Evolutionary conservation across 345 rosid genomes (phyloP), one percentile per base, ranked within the genome.

Genomic region (Xanthoceras sorbifolium): DNA sequence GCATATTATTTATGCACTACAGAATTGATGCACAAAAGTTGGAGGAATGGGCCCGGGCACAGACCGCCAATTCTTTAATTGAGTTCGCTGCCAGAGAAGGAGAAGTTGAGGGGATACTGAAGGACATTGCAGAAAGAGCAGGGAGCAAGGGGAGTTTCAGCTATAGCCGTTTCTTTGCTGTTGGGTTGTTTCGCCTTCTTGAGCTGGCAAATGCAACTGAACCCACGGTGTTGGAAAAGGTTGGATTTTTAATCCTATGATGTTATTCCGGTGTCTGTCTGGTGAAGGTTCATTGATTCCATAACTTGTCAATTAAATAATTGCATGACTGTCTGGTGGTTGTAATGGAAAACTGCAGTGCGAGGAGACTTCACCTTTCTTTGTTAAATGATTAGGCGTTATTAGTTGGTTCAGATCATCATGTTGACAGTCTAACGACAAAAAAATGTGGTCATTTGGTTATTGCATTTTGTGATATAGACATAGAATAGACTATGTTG

Each of bases 141-240:
- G 85, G 85, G 36, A 76, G 79, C 72, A 89, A 91, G 57, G 94
- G 90, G 69, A 86, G 89, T 50, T 96, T 96, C 83, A 91, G 94
- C 86, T 96, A 96, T 84, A 93, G 99, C 79, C 94, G 99, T 78
- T 93, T 96, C 94, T 93, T 96, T 80, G 99, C 98, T 15, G 86
- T 96, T 71, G 99, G 99, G 25, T 84, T 96, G 50, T 93, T 96
- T 79, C 98, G 99, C 79, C 90, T 96, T 84, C 97, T 96, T 57
- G 99, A 96, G 89, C 91, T 96, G 74, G 90, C 97, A 32, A 84
- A 79, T 84, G 92, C 98, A 71, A 90, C 94, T 73, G 98, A 96
- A 73, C 99, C 99, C 3, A 83, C 91, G 10, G 86, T 92, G 32
- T 75, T 96, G 57, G 97, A 96, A 75, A 93, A 93, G 97, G 99